Evolutionary conservation across 1,284 basidiomycete genomes (phyloP).

Genomic region (Ganoderma meredithae): DNA sequence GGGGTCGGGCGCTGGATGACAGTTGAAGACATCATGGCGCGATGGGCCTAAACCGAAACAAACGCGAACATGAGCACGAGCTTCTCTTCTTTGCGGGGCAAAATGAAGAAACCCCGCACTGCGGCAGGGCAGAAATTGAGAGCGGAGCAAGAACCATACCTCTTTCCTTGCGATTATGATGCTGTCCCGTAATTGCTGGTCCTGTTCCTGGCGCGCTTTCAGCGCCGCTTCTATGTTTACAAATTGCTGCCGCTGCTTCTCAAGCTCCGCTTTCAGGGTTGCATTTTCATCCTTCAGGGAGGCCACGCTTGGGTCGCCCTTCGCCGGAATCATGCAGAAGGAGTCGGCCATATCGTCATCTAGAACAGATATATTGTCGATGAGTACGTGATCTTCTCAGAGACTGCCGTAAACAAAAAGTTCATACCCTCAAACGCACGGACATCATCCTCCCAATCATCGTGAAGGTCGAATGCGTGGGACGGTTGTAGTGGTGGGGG

Average conservation of each 20-base stretch:
- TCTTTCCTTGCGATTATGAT: slow-evolving; percentile 82
- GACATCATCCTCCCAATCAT: slow-evolving; percentile 51
- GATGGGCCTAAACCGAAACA: slow-evolving; percentile 63
- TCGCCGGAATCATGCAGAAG: slow-evolving; percentile 75
- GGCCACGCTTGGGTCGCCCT: slow-evolving; percentile 56
- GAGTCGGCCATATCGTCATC: slow-evolving; percentile 76
- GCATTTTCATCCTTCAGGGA: slow-evolving; percentile 71
- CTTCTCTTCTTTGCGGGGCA: slow-evolving; percentile 3
- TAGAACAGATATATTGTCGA: slow-evolving; percentile 16
- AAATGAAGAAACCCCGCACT: background rate
- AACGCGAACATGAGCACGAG: slow-evolving; percentile 13
- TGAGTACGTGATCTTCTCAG: background rate
- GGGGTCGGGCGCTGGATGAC: slow-evolving; percentile 51
- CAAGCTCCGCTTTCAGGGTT: slow-evolving; percentile 64
- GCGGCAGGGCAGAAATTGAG: background rate
- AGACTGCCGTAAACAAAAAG: background rate
- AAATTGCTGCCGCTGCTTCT: slow-evolving; percentile 61
- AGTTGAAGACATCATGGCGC: slow-evolving; percentile 74
- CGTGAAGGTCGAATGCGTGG: slow-evolving; percentile 38
- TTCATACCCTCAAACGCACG: slow-evolving; percentile 50
- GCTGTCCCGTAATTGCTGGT: slow-evolving; percentile 77
- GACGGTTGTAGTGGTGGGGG: slow-evolving; percentile 39
- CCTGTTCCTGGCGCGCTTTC: slow-evolving; percentile 76
- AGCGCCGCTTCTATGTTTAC: slow-evolving; percentile 66
- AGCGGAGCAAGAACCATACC: slow-evolving; percentile 45